Conservation (phyloP, 345 rosid species). For the Abelmoschus esculentus region DNA sequence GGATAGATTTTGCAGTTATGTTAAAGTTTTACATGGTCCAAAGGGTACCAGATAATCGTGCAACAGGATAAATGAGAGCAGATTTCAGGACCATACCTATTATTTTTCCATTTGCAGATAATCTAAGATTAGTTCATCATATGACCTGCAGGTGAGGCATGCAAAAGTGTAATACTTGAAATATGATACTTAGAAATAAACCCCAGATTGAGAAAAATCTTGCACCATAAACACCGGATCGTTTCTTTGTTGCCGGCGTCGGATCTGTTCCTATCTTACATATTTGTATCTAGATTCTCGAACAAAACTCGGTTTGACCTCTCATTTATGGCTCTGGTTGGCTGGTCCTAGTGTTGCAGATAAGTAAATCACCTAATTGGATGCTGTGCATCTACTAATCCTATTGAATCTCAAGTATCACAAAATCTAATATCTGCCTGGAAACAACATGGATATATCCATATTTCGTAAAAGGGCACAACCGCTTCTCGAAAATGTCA, state of each 20-base stretch:
- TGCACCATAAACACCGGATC: not conserved
- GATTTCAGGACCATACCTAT: slow-evolving; percentile 12
- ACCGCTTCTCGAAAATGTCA: not conserved
- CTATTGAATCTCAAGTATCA: not conserved
- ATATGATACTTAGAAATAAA: not conserved
- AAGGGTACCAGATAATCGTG: not conserved
- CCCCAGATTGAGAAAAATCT: not conserved
- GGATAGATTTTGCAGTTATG: not conserved
- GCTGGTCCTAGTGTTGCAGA: not conserved
- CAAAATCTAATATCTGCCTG: not conserved
- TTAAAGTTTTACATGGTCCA: not conserved
- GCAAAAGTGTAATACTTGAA: slow-evolving; percentile 4
- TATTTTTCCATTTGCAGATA: slow-evolving; percentile 12
- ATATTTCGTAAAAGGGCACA: not conserved
- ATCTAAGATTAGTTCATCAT: slow-evolving; percentile 13
- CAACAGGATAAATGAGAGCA: not conserved
- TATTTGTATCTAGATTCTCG: not conserved
- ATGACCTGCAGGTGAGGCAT: slow-evolving; percentile 19
- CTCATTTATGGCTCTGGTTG: not conserved
- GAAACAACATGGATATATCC: not conserved
- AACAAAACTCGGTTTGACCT: not conserved
- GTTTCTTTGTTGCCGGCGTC: not conserved
- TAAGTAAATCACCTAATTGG: not conserved
- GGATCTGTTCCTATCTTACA: not conserved
- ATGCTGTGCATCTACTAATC: not conserved